phyloP scores from a whole-genome alignment of 129 eudicot species.

The Lactuca sativa region DNA sequence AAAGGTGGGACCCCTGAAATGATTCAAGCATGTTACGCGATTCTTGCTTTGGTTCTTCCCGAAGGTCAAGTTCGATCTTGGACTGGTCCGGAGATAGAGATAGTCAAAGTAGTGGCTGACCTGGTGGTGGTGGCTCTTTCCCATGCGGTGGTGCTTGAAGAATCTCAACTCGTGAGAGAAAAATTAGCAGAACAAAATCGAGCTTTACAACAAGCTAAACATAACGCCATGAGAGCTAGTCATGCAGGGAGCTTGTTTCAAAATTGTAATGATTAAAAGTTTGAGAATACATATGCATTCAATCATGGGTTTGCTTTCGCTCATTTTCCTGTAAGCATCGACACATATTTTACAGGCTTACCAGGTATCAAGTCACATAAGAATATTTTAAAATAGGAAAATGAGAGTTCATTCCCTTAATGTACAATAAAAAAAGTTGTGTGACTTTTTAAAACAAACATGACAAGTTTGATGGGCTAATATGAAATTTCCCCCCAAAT shows the following conservation, averaged over 20 bases:
- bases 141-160: constrained; percentile 73
- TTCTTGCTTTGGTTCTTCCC: constrained; percentile 62
- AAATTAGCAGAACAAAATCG: constrained; percentile 57
- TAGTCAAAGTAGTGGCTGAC: constrained; percentile 63
- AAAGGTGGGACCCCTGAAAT: constrained; percentile 66
- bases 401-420: too few species aligned
- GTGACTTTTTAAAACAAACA: too few species aligned
- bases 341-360: too few species aligned
- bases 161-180: constrained; percentile 63
- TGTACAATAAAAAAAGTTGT: too few species aligned
- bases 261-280: constrained; percentile 62
- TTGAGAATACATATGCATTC: constrained; percentile 72
- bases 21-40: constrained; percentile 54
- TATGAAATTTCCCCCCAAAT: too few species aligned
- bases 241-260: constrained; percentile 56
- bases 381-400: too few species aligned
- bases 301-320: constrained; percentile 57
- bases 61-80: constrained; percentile 44
- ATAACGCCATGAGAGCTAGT: constrained; percentile 51
- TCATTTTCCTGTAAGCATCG: constrained; percentile 7
- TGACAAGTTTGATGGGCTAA: too few species aligned
- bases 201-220: constrained; percentile 26
- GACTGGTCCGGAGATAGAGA: constrained; percentile 55
- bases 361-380: too few species aligned
- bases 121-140: constrained; percentile 79